Conservation (phyloP, 129 eudicot species). For the Escallonia rubra region DNA sequence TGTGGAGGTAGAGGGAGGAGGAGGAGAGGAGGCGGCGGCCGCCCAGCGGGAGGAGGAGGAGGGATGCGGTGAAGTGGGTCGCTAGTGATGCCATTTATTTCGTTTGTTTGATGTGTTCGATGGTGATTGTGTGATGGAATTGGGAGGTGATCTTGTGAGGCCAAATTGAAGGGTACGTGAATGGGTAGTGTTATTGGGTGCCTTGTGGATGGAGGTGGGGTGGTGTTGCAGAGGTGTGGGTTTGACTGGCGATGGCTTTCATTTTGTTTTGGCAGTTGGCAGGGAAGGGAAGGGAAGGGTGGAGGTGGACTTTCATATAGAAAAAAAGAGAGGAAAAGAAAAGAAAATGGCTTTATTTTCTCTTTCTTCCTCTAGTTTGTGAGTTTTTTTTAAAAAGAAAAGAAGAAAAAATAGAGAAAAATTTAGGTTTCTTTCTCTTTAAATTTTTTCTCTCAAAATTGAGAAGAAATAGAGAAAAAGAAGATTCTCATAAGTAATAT, state of each 20-base stretch:
- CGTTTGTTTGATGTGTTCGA: background rate
- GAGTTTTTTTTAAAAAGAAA: no score
- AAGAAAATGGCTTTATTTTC: no score
- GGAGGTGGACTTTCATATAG: no score
- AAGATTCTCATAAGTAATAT: no score
- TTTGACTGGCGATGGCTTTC: background rate
- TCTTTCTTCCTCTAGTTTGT: no score
- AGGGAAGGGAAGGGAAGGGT: no score
- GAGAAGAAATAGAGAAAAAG: no score
- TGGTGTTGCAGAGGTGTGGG: background rate
- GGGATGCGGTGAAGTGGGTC: slow-evolving; percentile 62
- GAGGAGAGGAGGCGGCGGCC: slow-evolving; percentile 49
- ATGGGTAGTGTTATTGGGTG: background rate
- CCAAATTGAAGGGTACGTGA: background rate
- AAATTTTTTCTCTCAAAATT: no score
- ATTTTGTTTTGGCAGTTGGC: no score
- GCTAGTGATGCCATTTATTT: slow-evolving; percentile 50
- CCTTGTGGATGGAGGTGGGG: slow-evolving; percentile 5
- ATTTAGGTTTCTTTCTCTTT: no score
- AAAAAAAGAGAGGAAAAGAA: no score
- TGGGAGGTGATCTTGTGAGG: background rate
- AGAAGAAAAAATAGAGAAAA: no score
- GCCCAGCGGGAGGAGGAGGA: slow-evolving; percentile 56
- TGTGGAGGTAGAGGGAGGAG: slow-evolving; percentile 44
- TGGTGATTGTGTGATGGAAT: background rate